Evolutionary conservation across 257 asterid species (phyloP).

Genomic region (Solanum peruvianum): DNA sequence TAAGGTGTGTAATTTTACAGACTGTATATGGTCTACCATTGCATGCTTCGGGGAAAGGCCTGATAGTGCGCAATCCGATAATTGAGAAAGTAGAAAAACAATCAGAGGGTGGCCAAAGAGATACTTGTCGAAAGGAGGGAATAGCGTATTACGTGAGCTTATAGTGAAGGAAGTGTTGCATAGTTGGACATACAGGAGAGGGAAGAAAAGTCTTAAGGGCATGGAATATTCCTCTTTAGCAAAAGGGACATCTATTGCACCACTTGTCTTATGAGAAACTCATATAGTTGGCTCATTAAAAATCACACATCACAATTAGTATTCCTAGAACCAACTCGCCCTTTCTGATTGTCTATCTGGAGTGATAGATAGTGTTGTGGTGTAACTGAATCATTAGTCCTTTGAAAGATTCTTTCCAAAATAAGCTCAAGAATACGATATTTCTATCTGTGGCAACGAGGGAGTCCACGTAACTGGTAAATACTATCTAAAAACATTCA

Average conservation of each 20-base stretch:
- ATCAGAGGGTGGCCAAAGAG: not conserved
- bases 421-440: not conserved
- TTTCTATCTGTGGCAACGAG: not conserved
- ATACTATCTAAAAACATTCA: not conserved
- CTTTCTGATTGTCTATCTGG: not conserved
- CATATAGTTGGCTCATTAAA: not conserved
- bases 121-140: not conserved
- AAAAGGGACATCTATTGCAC: not conserved
- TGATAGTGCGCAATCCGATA: not conserved
- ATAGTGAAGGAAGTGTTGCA: too few relatives aligned
- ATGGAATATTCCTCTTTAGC: too few relatives aligned
- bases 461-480: not conserved
- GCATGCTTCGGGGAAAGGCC: not conserved
- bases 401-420: not conserved
- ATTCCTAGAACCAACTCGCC: not conserved
- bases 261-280: not conserved
- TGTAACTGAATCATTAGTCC: not conserved
- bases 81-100: not conserved
- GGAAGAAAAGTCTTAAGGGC: too few relatives aligned
- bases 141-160: too few relatives aligned
- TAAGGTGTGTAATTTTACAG: not conserved
- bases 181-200: too few relatives aligned
- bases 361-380: not conserved
- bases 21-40: not conserved
- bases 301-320: not conserved